These are phyloP conservation scores for Apiosordaria backusii DNA, from an alignment of 495 filamentous ascomycete genomes.

Conservation along the genomic window DNA sequence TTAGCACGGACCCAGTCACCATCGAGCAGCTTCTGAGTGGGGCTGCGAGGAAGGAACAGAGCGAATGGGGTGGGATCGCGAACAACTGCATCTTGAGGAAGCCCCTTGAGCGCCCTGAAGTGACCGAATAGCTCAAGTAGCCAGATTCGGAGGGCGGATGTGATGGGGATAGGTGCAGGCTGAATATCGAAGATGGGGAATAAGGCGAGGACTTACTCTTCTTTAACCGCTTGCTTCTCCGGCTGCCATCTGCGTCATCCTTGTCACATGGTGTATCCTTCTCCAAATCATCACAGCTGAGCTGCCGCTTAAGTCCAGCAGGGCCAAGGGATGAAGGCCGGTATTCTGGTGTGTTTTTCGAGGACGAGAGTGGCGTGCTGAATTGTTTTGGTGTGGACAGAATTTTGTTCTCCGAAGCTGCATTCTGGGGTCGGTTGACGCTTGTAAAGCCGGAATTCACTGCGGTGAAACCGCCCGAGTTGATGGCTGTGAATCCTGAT, in stretches of 20 bases:
- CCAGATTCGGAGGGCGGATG: neutral
- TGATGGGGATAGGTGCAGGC: neutral
- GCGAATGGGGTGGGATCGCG: neutral
- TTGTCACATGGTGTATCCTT: slow-evolving; percentile 58
- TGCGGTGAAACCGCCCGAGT: slow-evolving; percentile 45
- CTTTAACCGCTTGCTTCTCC: slow-evolving; percentile 79
- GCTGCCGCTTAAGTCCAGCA: slow-evolving; percentile 71
- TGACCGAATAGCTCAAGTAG: neutral
- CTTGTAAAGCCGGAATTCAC: slow-evolving; percentile 71
- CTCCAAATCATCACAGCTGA: slow-evolving; percentile 68
- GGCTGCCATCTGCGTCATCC: slow-evolving; percentile 69
- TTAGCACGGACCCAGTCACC: slow-evolving; percentile 37
- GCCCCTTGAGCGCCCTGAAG: neutral
- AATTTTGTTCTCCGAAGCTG: slow-evolving; percentile 32
- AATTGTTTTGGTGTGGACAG: slow-evolving; percentile 44
- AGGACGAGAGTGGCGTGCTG: slow-evolving; percentile 51
- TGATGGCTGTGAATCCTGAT: slow-evolving; percentile 76
- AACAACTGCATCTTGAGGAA: neutral
- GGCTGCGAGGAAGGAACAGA: slow-evolving; percentile 6
- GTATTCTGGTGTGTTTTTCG: slow-evolving; percentile 59
- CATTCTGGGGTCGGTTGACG: slow-evolving; percentile 54
- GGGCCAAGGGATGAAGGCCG: slow-evolving; percentile 50
- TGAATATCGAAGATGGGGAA: neutral
- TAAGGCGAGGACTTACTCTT: slow-evolving; percentile 61
- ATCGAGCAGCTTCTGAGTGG: slow-evolving; percentile 6